phyloP scores from a whole-genome alignment of 2,329 filamentous ascomycete genomes.

The Phoma sp. region DNA sequence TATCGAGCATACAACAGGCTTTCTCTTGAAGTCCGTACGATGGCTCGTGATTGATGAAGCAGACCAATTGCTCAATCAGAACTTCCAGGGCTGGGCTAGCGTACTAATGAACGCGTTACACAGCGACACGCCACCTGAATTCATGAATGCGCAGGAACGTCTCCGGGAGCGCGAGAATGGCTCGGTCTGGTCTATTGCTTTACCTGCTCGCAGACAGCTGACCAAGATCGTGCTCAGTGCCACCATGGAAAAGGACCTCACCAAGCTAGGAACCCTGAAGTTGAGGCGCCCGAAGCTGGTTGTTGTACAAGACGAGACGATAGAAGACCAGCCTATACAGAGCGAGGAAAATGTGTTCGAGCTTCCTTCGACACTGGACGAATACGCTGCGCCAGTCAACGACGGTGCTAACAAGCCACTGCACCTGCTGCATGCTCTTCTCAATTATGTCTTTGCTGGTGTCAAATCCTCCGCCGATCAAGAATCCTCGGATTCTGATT shows the following conservation, averaged over 20 bases:
- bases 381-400: slow-evolving; percentile 57
- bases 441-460: slow-evolving; percentile 54
- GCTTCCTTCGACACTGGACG: slow-evolving; percentile 60
- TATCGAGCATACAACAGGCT: slow-evolving; percentile 80
- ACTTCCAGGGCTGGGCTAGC: slow-evolving; percentile 89
- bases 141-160: slow-evolving; percentile 60
- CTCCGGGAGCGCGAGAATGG: slow-evolving; percentile 53
- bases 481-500: slow-evolving; percentile 17
- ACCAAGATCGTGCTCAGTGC: slow-evolving; percentile 89
- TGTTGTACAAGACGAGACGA: slow-evolving; percentile 67
- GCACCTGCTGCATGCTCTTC: slow-evolving; percentile 79
- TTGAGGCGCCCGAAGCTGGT: slow-evolving; percentile 77
- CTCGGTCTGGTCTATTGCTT: slow-evolving; percentile 40
- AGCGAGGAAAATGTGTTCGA: slow-evolving; percentile 53
- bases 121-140: slow-evolving; percentile 54
- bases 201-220: slow-evolving; percentile 53
- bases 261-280: slow-evolving; percentile 75
- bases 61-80: slow-evolving; percentile 87
- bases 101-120: slow-evolving; percentile 67
- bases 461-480: slow-evolving; percentile 26
- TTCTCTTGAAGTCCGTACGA: slow-evolving; percentile 75
- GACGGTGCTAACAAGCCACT: slow-evolving; percentile 69
- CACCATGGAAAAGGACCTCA: slow-evolving; percentile 87
- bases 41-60: slow-evolving; percentile 96
- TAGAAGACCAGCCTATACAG: slow-evolving; percentile 26